phyloP scores from a whole-genome alignment of 805 yeast species.

The Dipodascopsis uninucleata region DNA sequence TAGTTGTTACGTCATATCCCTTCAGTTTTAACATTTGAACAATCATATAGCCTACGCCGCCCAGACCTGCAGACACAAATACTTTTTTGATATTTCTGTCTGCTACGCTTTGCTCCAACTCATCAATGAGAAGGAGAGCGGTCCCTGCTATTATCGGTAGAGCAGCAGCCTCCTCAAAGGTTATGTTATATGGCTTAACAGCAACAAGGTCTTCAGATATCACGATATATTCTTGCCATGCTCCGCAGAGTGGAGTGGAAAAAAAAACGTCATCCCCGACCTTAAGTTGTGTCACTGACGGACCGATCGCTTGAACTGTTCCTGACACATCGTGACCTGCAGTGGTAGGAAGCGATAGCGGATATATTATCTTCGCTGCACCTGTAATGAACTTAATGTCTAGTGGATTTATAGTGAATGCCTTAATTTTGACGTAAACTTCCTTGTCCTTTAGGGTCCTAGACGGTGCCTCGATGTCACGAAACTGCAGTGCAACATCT shows the following conservation, averaged over 20 bases:
- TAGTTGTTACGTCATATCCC: slow-evolving; percentile 20
- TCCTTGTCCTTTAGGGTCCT: too few species aligned
- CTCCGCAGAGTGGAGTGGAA: slow-evolving; percentile 13
- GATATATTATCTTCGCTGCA: too few species aligned
- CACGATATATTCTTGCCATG: slow-evolving; percentile 23
- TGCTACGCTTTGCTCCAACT: slow-evolving; percentile 8
- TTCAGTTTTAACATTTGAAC: slow-evolving; percentile 3
- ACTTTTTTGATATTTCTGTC: slow-evolving; percentile 20
- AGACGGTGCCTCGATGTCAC: too few species aligned
- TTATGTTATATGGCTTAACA: slow-evolving; percentile 19
- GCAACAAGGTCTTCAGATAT: slow-evolving; percentile 11
- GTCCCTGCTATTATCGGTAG: slow-evolving; percentile 27
- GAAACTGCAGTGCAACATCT: too few species aligned
- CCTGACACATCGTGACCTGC: slow-evolving; percentile 30
- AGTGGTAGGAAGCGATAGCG: slow-evolving; percentile 22
- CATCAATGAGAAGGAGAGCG: slow-evolving; percentile 22
- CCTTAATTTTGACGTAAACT: too few species aligned
- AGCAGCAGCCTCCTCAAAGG: slow-evolving; percentile 27
- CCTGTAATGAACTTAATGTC: too few species aligned
- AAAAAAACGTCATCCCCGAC: slow-evolving; percentile 27
- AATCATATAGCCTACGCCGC: slow-evolving; percentile 9
- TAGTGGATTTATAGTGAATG: too few species aligned
- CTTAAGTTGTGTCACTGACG: slow-evolving; percentile 18
- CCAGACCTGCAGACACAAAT: slow-evolving; percentile 24
- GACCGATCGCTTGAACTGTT: slow-evolving; percentile 26